Evolutionary conservation across 2,329 filamentous ascomycete species (phyloP).

Genomic region (Phaeosphaeria sp.): DNA sequence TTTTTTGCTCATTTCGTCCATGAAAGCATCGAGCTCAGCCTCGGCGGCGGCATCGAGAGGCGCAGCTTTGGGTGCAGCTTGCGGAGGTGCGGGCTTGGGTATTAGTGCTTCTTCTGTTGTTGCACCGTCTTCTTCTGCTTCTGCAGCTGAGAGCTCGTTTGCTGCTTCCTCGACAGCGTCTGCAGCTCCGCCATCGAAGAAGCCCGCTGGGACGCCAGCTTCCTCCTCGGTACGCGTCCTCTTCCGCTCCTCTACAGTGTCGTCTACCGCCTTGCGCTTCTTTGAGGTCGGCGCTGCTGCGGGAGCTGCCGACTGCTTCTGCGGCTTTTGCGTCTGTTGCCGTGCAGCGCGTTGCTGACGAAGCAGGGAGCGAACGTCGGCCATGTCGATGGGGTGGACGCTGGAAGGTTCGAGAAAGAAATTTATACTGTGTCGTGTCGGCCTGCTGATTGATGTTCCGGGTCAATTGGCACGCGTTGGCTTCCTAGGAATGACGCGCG

Average conservation of each 20-base stretch:
- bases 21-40: slow-evolving; percentile 63
- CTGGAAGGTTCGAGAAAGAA: neutral
- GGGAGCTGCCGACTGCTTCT: slow-evolving; percentile 38
- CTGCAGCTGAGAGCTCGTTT: neutral
- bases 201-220: slow-evolving; percentile 41
- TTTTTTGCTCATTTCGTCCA: slow-evolving; percentile 68
- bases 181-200: slow-evolving; percentile 40
- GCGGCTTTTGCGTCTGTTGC: slow-evolving; percentile 39
- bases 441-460: neutral
- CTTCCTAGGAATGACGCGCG: slow-evolving; percentile 7
- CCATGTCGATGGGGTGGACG: slow-evolving; percentile 30
- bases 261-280: slow-evolving; percentile 46
- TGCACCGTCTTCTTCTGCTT: slow-evolving; percentile 3
- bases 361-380: slow-evolving; percentile 47
- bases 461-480: neutral
- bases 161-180: slow-evolving; percentile 11
- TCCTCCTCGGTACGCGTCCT: slow-evolving; percentile 41
- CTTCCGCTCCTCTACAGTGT: slow-evolving; percentile 38
- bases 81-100: slow-evolving; percentile 10
- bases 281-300: slow-evolving; percentile 37
- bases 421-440: neutral
- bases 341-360: slow-evolving; percentile 48
- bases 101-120: neutral
- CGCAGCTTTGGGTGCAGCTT: slow-evolving; percentile 12
- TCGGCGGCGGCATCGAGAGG: slow-evolving; percentile 29